These are phyloP conservation scores for Betula pendula DNA, from an alignment of 306 rosid species.

Conservation along the genomic window DNA sequence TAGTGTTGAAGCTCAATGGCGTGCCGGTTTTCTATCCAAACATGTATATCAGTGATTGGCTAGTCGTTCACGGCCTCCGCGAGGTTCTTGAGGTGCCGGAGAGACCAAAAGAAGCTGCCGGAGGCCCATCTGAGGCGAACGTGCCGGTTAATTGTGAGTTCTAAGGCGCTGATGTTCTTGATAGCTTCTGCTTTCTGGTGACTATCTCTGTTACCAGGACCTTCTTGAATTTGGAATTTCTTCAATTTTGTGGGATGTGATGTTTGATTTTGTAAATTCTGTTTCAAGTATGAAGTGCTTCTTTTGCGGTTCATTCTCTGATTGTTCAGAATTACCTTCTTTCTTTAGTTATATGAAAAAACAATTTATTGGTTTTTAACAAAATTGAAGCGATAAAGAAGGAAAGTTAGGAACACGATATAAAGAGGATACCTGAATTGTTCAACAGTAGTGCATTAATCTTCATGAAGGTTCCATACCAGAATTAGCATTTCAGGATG, in stretches of 20 bases:
- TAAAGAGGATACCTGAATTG: background rate
- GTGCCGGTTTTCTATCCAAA: conserved; percentile 55
- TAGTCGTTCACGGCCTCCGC: conserved; percentile 73
- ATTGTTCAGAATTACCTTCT: too few relatives aligned
- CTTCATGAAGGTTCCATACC: background rate
- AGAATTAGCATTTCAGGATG: background rate
- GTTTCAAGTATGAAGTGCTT: background rate
- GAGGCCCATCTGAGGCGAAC: conserved; percentile 21
- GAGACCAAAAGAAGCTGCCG: conserved; percentile 1
- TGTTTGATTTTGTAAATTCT: conserved; percentile 4
- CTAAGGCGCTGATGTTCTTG: conserved; percentile 25
- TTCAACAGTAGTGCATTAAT: background rate
- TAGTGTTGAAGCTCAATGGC: conserved; percentile 55
- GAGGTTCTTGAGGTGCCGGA: conserved; percentile 37
- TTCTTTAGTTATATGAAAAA: too few relatives aligned
- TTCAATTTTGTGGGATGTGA: background rate
- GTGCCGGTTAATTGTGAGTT: conserved; percentile 38
- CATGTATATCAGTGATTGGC: conserved; percentile 43
- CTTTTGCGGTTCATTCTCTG: background rate
- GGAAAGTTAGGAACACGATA: too few relatives aligned
- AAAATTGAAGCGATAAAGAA: too few relatives aligned
- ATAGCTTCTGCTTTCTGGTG: conserved; percentile 7
- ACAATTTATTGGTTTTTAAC: too few relatives aligned
- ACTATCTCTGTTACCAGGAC: background rate
- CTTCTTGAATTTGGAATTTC: background rate